Evolutionary conservation across 2,329 filamentous ascomycete species (phyloP), one percentile per base, ranked within the genome.

Genomic region (Myriosclerotinia scirpicola): DNA sequence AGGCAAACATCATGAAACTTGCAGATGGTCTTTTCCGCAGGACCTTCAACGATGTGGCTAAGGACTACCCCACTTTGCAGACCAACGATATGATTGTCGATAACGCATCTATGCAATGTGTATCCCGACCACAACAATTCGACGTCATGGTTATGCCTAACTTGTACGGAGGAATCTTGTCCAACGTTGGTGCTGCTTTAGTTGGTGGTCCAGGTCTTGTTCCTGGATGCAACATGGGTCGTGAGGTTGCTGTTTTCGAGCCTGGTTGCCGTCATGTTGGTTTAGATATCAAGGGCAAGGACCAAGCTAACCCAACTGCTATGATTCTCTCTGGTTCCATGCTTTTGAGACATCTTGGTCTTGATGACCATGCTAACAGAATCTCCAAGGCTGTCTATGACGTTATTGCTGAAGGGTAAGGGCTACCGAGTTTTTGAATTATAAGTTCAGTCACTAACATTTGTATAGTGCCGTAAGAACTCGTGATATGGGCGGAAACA

Each of bases 1-100:
- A 99, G 87, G 95, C 95, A 82, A 99, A 99, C 87, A 99, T 99
- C 84, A 99, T 99, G 95, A 99, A 99, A 87, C 87, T 99, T 68
- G 94, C 93, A 79, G 95, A 99, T 76, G 95, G 95, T 81, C 91
- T 99, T 67, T 99, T 99, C 92, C 91, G 95, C 80, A 94, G 89
- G 83, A 98, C 95, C 74, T 96, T 98, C 86, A 92, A 96, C 84
- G 86, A 89, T 77, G 89, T 95, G 74, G 91, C 93, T 73, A 91
- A 96, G 84, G 92, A 97, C 80, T 99, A 95, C 84, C 94, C 95
- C 68, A 96, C 92, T 70, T 86, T 99, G 75, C 91, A 97, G 85
- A 90, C 90, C 78, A 96, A 96, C 85, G 95, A 99, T 83, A 97
- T 99, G 94, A 99, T 99, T 80, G 95, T 99, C 81, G 95, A 99